Evolutionary conservation across 2,329 filamentous ascomycete species (phyloP).

Genomic region (Hortaea werneckii): DNA sequence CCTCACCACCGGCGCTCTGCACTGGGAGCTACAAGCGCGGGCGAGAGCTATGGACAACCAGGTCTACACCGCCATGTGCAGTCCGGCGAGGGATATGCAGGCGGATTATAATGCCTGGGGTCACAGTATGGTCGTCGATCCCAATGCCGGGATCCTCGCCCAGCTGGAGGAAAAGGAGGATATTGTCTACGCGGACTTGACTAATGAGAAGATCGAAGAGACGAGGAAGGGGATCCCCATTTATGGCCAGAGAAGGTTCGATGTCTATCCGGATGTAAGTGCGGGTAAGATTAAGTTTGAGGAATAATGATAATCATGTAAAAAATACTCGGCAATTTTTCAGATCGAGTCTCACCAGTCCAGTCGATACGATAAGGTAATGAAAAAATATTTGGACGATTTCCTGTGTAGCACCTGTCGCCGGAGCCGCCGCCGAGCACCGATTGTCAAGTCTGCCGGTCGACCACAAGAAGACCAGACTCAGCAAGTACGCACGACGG

Average conservation of each 20-base stretch:
- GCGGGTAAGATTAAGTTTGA: conserved; percentile 37
- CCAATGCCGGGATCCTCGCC: conserved; percentile 69
- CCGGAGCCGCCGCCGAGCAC: too few species aligned
- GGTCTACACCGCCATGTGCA: conserved; percentile 85
- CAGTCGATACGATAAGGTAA: too few species aligned
- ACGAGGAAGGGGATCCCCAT: conserved; percentile 76
- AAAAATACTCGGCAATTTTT: too few species aligned
- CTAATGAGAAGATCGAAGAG: conserved; percentile 58
- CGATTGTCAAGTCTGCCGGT: too few species aligned
- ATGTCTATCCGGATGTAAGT: conserved; percentile 89
- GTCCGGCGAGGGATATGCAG: conserved; percentile 68
- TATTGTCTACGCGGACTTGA: conserved; percentile 64
- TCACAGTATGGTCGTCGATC: conserved; percentile 80
- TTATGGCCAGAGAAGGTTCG: conserved; percentile 75
- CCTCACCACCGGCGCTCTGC: conserved; percentile 78
- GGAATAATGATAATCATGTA: conserved; percentile 12
- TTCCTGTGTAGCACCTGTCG: too few species aligned
- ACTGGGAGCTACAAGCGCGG: conserved; percentile 77
- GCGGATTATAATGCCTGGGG: conserved; percentile 85
- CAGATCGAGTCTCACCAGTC: too few species aligned
- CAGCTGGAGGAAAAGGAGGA: conserved; percentile 71
- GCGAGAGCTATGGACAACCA: conserved; percentile 89
- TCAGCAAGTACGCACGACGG: too few species aligned
- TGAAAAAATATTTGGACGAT: too few species aligned
- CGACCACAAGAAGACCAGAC: too few species aligned